Evolutionary conservation across 345 rosid genomes (phyloP).

Genomic region (Aurinia saxatilis): DNA sequence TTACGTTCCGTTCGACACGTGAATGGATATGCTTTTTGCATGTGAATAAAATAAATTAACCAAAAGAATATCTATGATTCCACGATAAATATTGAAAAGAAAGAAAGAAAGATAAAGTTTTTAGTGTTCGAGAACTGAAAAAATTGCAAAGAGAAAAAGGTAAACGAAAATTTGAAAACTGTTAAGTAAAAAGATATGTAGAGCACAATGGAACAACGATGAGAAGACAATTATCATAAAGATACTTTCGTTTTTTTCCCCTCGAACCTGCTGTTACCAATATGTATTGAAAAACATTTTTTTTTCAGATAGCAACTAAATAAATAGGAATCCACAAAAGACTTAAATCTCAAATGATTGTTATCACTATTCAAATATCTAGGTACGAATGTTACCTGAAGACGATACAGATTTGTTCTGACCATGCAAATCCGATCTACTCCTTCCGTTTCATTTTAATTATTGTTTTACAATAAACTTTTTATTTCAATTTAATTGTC

Average conservation of each 20-base stretch:
- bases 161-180: not conserved
- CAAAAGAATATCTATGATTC: constrained; percentile 18
- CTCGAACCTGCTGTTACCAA: constrained; percentile 15
- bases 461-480: too few species aligned
- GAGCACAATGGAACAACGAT: constrained; percentile 25
- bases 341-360: too few species aligned
- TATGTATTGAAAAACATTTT: not conserved
- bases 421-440: too few species aligned
- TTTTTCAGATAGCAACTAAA: not conserved
- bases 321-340: not conserved
- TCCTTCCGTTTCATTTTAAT: too few species aligned
- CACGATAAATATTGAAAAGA: constrained; percentile 23
- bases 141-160: constrained; percentile 13
- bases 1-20: constrained; percentile 25
- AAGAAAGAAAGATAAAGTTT: constrained; percentile 19
- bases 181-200: constrained; percentile 11
- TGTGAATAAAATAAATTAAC: constrained; percentile 18
- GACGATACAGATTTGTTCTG: too few species aligned
- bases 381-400: too few species aligned
- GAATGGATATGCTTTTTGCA: constrained; percentile 23
- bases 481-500: too few species aligned
- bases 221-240: constrained; percentile 29
- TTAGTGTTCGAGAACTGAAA: constrained; percentile 15
- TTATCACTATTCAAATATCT: too few species aligned
- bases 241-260: constrained; percentile 17